A percentile compares a stretch with the other conserved stretches of the same genome.
Evolutionary conservation across 2,329 filamentous ascomycete genomes (phyloP).

Genomic region (Aspergillus sp.): DNA sequence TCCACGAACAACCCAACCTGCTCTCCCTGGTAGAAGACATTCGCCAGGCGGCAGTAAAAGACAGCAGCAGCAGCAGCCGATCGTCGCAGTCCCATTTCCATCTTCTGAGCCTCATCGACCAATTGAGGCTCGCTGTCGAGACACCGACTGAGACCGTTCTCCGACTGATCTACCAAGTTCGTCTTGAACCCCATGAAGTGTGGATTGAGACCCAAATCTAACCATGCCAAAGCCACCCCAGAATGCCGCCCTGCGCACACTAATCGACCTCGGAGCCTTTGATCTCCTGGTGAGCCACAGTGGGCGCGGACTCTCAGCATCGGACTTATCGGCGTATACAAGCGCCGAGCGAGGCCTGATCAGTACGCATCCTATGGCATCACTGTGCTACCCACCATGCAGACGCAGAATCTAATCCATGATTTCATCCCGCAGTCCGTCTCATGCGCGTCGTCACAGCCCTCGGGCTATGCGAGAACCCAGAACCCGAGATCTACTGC

Average conservation of each 20-base stretch:
- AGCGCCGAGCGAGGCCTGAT: conserved; percentile 31
- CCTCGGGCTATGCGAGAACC: conserved; percentile 26
- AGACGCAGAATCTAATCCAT: background rate
- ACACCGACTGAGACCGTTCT: conserved; percentile 33
- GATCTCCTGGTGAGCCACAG: conserved; percentile 23
- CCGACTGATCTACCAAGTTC: conserved; percentile 36
- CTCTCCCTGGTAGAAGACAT: background rate
- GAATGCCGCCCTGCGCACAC: conserved; percentile 31
- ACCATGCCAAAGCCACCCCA: conserved; percentile 30
- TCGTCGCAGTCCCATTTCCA: conserved; percentile 26
- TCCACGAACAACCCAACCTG: background rate
- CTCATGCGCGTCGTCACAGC: conserved; percentile 32
- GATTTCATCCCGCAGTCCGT: conserved; percentile 19
- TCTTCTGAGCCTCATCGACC: conserved; percentile 28
- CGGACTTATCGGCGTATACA: conserved; percentile 26
- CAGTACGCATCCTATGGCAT: conserved; percentile 18
- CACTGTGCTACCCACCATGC: no score
- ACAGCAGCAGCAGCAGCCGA: conserved; percentile 12
- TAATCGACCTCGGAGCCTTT: conserved; percentile 33
- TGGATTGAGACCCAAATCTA: background rate
- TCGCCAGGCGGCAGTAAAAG: conserved; percentile 13
- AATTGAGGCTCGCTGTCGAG: conserved; percentile 29
- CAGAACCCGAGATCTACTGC: conserved; percentile 21
- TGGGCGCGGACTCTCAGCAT: conserved; percentile 24
- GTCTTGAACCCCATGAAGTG: background rate